Percentiles rank a stretch among this genome's conserved stretches.
Evolutionary conservation across 1,139 yeast genomes (phyloP).

Genomic region (Hyphopichia buzzinii): DNA sequence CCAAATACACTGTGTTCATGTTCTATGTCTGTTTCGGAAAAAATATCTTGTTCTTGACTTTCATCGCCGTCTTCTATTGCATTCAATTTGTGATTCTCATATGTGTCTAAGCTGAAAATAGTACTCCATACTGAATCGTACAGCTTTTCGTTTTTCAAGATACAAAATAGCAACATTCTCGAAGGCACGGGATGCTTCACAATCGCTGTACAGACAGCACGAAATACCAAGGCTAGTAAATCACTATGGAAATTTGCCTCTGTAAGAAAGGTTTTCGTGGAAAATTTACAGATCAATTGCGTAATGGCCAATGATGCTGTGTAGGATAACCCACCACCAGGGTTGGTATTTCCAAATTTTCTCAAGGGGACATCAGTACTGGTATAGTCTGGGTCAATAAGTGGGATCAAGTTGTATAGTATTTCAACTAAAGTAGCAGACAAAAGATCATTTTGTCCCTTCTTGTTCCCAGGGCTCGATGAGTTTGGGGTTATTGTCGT

Average conservation of each 20-base stretch:
- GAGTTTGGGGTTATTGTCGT: neutral
- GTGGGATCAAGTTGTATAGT: slow-evolving; percentile 58
- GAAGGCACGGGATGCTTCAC: slow-evolving; percentile 50
- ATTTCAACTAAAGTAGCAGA: slow-evolving; percentile 53
- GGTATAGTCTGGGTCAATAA: slow-evolving; percentile 22
- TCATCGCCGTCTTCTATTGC: slow-evolving; percentile 16
- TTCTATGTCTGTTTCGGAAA: neutral
- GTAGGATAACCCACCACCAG: slow-evolving; percentile 55
- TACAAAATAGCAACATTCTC: slow-evolving; percentile 51
- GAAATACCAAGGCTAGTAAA: slow-evolving; percentile 53
- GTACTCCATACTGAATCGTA: slow-evolving; percentile 34
- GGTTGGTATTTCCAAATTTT: slow-evolving; percentile 31
- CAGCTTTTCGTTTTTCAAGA: slow-evolving; percentile 47
- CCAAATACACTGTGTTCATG: neutral
- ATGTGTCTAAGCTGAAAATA: slow-evolving; percentile 26
- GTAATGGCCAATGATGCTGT: slow-evolving; percentile 56
- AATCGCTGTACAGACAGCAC: slow-evolving; percentile 53
- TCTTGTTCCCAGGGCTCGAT: neutral
- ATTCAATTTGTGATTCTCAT: slow-evolving; percentile 19
- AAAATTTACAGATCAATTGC: slow-evolving; percentile 49
- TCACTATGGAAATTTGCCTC: slow-evolving; percentile 53
- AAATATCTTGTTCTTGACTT: slow-evolving; percentile 6
- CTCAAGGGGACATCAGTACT: slow-evolving; percentile 23
- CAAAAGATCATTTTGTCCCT: slow-evolving; percentile 15
- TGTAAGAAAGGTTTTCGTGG: slow-evolving; percentile 39